A percentile compares a stretch with the other conserved stretches of the same genome.
Conservation (phyloP, 73 alveolate species). For the Paramecium sexaurelia region DNA sequence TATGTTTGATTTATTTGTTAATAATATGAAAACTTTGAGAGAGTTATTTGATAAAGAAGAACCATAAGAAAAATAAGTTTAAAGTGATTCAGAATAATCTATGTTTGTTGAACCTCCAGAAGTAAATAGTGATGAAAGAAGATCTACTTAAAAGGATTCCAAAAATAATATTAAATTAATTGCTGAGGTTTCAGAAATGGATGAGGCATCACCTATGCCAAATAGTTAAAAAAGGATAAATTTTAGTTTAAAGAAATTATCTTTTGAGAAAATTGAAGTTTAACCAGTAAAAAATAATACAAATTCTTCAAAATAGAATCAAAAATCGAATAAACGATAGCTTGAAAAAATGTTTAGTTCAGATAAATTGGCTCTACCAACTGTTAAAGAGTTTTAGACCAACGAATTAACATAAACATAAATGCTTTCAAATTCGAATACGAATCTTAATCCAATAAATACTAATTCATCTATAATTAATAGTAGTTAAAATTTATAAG, state of each 20-base stretch:
- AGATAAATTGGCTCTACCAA: background rate
- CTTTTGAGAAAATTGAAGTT: slow-evolving; percentile 3
- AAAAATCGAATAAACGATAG: background rate
- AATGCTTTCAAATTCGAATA: background rate
- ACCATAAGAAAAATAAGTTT: background rate
- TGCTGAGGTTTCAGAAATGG: background rate
- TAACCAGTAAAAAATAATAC: background rate
- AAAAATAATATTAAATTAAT: background rate
- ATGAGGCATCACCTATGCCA: slow-evolving; percentile 24
- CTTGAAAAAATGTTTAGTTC: slow-evolving; percentile 11
- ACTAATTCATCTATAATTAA: background rate
- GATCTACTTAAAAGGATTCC: background rate
- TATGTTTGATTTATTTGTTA: slow-evolving; percentile 29
- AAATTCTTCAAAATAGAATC: background rate
- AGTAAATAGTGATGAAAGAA: background rate
- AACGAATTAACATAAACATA: background rate
- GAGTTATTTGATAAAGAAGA: slow-evolving; percentile 32
- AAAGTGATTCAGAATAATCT: slow-evolving; percentile 49
- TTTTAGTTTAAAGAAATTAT: slow-evolving; percentile 4
- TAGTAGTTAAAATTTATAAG: slow-evolving; percentile 10
- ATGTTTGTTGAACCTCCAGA: slow-evolving; percentile 28
- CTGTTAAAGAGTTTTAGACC: background rate
- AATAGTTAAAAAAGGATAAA: background rate
- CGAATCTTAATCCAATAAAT: background rate
- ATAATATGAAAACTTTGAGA: slow-evolving; percentile 14